Evolutionary conservation across 495 filamentous ascomycete species (phyloP).

Genomic region (Aspergillus leporis): DNA sequence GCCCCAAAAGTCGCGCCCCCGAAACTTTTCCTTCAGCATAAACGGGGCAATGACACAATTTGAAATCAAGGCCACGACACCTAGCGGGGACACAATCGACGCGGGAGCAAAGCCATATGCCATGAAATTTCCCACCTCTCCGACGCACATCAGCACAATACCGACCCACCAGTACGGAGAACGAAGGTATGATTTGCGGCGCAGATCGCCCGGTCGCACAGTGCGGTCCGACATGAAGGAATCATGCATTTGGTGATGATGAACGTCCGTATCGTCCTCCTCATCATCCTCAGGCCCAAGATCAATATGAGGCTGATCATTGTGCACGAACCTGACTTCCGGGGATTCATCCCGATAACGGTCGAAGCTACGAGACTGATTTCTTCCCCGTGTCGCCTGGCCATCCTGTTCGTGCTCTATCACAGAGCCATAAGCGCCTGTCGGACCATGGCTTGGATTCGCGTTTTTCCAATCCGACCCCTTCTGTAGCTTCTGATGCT

Average conservation of each 20-base stretch:
- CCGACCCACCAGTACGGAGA: slow-evolving; percentile 97
- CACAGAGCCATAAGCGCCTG: slow-evolving; percentile 38
- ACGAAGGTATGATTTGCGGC: slow-evolving; percentile 71
- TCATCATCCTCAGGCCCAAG: slow-evolving; percentile 8
- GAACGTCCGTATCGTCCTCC: slow-evolving; percentile 21
- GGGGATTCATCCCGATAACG: slow-evolving; percentile 34
- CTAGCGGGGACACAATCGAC: slow-evolving; percentile 94
- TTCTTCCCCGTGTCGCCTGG: slow-evolving; percentile 9
- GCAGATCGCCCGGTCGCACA: slow-evolving; percentile 30
- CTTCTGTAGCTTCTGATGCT: slow-evolving; percentile 47
- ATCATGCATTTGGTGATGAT: slow-evolving; percentile 22
- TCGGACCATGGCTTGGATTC: slow-evolving; percentile 18
- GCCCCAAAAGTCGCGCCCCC: slow-evolving; percentile 82
- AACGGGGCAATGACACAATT: slow-evolving; percentile 96
- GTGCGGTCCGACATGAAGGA: slow-evolving; percentile 46
- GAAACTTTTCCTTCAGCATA: slow-evolving; percentile 86
- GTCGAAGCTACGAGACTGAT: slow-evolving; percentile 15
- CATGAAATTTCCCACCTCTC: slow-evolving; percentile 93
- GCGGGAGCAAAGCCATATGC: slow-evolving; percentile 99
- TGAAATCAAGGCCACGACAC: slow-evolving; percentile 90
- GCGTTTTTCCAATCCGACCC: slow-evolving; percentile 33
- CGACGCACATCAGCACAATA: slow-evolving; percentile 86
- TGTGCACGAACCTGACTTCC: not conserved
- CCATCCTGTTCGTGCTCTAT: slow-evolving; percentile 32
- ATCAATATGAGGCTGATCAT: slow-evolving; percentile 11